Base-by-base conservation (phyloP, 2,329 filamentous ascomycete genomes). In the Hypocreales sp. region DNA sequence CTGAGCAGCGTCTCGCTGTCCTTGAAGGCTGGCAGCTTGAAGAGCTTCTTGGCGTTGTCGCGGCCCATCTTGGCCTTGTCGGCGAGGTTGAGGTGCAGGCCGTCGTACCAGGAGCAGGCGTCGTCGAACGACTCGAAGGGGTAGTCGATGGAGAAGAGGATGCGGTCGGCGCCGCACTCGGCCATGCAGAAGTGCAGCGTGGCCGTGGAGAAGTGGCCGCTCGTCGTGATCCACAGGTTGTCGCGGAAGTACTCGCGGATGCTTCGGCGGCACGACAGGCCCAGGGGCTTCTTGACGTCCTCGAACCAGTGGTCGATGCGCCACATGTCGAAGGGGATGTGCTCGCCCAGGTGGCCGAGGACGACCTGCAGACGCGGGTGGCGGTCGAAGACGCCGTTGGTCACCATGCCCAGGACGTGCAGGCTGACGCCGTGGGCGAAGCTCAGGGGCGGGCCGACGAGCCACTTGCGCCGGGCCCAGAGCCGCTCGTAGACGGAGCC, bases 371-470 rank as follows among this genome's bases (percentile, higher is more conserved):
- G 44, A 32, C 49, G 53, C 4, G 60, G 60, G 30, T 57, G 50
- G 13, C 59, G 47, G 30, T 64, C 60, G 25, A 64, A 63, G n/a
- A 63, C 56, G 24, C 60, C 60, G 34, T 61, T 62, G 27, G 56
- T 57, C 10, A 63, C 50, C 46, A 64, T 55, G 11, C 59, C 56
- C 8, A 76, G 50, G 0, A 63, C 47, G 41, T 76, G 71, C 0
- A 74, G 56, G 32, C 55, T 63, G 29, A 75, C 67, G 5, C 62
- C 69, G 1, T 71, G 60, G 4, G 67, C 67, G 26, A 74, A 73
- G 29, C 55, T 61, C 6, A 71, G 54, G 0, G 69, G 67, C 1
- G 69, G 67, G 0, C 71, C 72, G 24, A 74, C 50, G 16, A 75
- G 60, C 58, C 61, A 75, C 40, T 63, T 63, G 14, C 69, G 57